These are phyloP conservation scores for Fusarium denticulatum DNA, from an alignment of 2,329 filamentous ascomycete genomes.

Conservation along the genomic window DNA sequence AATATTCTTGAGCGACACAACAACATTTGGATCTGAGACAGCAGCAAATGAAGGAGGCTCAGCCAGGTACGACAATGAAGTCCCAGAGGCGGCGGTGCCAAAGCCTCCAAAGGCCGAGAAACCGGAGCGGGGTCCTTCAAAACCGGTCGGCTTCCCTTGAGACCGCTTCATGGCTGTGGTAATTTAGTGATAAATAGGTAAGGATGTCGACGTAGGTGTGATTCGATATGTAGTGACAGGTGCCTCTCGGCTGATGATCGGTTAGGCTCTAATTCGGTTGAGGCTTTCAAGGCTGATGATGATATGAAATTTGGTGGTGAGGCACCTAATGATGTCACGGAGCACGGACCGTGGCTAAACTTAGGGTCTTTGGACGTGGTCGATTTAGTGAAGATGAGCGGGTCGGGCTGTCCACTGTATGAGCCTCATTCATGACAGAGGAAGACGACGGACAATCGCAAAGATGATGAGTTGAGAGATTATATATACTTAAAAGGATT, in stretches of 20 bases:
- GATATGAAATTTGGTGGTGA: constrained; percentile 38
- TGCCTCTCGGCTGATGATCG: constrained; percentile 23
- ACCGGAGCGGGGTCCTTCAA: constrained; percentile 41
- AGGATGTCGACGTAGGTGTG: no score
- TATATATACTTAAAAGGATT: no score
- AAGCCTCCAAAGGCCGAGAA: constrained; percentile 42
- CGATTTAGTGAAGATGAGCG: constrained; percentile 9
- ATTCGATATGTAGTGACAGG: not conserved
- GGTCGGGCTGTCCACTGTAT: constrained; percentile 3
- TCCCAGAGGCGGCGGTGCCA: constrained; percentile 54
- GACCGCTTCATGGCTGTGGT: constrained; percentile 43
- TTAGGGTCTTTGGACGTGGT: not conserved
- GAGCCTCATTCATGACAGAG: constrained; percentile 17
- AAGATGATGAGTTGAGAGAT: not conserved
- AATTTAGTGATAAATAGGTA: no score
- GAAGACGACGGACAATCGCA: not conserved
- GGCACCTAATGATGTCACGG: constrained; percentile 41
- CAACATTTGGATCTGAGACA: constrained; percentile 81
- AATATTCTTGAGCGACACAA: constrained; percentile 92
- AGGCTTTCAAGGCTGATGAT: constrained; percentile 34
- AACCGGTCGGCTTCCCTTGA: constrained; percentile 41
- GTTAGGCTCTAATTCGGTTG: constrained; percentile 2
- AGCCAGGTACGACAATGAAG: constrained; percentile 82
- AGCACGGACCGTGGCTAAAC: constrained; percentile 30
- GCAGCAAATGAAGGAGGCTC: constrained; percentile 83